phyloP scores from a whole-genome alignment of 163 green algal species.

The Coccomyxa subellipsoidea region DNA sequence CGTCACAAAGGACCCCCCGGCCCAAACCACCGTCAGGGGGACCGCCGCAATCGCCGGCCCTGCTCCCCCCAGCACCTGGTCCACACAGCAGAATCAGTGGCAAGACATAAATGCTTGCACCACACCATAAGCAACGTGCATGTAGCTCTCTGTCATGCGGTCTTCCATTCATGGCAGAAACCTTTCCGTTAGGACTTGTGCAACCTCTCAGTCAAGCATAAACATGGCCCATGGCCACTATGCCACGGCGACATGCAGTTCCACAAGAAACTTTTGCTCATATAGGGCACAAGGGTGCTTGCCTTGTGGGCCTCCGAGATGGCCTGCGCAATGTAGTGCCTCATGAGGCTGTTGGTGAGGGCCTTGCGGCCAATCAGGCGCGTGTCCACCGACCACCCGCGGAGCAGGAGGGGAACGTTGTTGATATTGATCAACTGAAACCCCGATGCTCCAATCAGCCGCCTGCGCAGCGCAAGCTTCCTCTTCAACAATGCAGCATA shows the following conservation, averaged over 20 bases:
- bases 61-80: slow-evolving; percentile 66
- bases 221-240: too few relatives aligned
- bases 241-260: not conserved
- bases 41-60: slow-evolving; percentile 78
- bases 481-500: not conserved
- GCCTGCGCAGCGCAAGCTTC: slow-evolving; percentile 30
- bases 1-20: slow-evolving; percentile 56
- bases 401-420: slow-evolving; percentile 76
- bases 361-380: slow-evolving; percentile 33
- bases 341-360: slow-evolving; percentile 53
- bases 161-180: too few relatives aligned
- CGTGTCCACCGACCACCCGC: slow-evolving; percentile 35
- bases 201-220: too few relatives aligned
- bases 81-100: too few relatives aligned
- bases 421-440: slow-evolving; percentile 85
- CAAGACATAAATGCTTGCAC: not conserved
- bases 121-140: too few relatives aligned
- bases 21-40: slow-evolving; percentile 76
- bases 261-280: not conserved
- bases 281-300: not conserved
- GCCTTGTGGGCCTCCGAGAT: slow-evolving; percentile 75
- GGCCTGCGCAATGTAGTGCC: slow-evolving; percentile 69
- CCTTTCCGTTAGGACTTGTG: too few relatives aligned
- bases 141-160: too few relatives aligned
- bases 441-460: slow-evolving; percentile 51